Percentiles rank a stretch among this genome's conserved stretches.
phyloP scores from a whole-genome alignment of 2,329 filamentous ascomycete genomes.

The Aureobasidium sp. region DNA sequence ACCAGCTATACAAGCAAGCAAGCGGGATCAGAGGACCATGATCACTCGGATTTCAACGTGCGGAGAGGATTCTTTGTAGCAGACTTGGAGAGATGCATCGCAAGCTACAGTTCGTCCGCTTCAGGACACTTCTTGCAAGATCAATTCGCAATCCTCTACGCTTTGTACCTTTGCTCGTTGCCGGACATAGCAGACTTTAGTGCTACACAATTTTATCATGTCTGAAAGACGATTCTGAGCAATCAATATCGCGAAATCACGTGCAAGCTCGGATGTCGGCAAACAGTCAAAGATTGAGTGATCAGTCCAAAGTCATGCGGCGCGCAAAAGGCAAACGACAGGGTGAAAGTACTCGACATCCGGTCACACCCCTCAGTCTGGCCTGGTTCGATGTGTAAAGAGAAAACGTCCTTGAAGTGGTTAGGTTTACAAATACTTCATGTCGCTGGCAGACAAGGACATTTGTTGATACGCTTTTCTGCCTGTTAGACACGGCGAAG shows the following conservation, averaged over 20 bases:
- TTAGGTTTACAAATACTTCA: not conserved
- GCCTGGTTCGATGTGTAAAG: conserved; percentile 8
- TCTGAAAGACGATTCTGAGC: too few species aligned
- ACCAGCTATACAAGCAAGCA: too few species aligned
- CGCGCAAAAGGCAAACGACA: conserved; percentile 5
- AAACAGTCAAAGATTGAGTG: not conserved
- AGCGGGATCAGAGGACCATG: too few species aligned
- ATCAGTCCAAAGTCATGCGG: conserved; percentile 7
- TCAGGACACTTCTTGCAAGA: too few species aligned
- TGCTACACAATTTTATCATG: too few species aligned
- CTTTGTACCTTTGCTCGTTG: too few species aligned
- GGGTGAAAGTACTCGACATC: not conserved
- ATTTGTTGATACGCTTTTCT: not conserved
- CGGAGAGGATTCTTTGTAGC: too few species aligned
- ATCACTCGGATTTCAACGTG: too few species aligned
- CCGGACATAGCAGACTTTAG: too few species aligned
- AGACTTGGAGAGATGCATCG: too few species aligned
- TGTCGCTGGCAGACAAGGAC: not conserved
- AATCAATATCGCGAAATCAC: conserved; percentile 6
- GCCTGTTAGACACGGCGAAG: conserved; percentile 1
- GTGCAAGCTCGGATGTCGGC: conserved; percentile 6
- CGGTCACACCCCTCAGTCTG: conserved; percentile 10
- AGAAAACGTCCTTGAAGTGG: not conserved
- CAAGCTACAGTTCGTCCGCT: too few species aligned
- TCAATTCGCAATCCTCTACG: too few species aligned